These are phyloP conservation scores for Tricholoma saponaceum DNA, from an alignment of 768 basidiomycete species.

Conservation along the genomic window DNA sequence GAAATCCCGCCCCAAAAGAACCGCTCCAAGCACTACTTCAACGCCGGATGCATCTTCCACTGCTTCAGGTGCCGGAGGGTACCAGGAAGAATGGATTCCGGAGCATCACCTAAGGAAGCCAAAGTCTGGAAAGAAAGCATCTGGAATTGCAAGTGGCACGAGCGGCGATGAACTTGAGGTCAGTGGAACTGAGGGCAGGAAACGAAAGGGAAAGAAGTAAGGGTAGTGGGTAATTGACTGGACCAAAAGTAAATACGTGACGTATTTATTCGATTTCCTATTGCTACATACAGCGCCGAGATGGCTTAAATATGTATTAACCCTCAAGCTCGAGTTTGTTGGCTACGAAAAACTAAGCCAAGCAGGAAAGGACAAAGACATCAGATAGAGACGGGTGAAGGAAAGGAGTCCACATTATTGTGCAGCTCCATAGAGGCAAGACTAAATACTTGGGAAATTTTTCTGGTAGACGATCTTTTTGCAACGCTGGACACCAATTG, in stretches of 20 bases:
- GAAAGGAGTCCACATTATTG: too few species aligned
- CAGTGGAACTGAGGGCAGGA: constrained; percentile 61
- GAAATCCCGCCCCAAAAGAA: constrained; percentile 47
- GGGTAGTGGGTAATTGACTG: neutral
- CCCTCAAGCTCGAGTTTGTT: neutral
- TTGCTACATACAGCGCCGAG: neutral
- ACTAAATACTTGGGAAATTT: too few species aligned
- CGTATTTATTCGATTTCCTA: constrained; percentile 10
- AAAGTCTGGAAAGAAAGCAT: constrained; percentile 38
- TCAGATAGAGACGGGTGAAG: too few species aligned
- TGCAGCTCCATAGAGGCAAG: too few species aligned
- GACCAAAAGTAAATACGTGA: constrained; percentile 7
- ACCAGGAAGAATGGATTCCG: constrained; percentile 92
- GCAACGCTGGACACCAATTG: too few species aligned
- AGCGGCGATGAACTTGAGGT: constrained; percentile 68
- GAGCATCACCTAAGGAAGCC: constrained; percentile 77
- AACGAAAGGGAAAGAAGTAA: constrained; percentile 48
- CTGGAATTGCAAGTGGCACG: constrained; percentile 36
- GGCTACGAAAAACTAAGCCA: neutral
- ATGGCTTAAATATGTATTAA: neutral
- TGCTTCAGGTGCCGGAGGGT: constrained; percentile 63
- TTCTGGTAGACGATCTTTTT: too few species aligned
- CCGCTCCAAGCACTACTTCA: constrained; percentile 39
- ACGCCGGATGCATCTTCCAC: constrained; percentile 55
- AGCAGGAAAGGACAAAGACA: too few species aligned